Base-by-base conservation (phyloP, 2,329 filamentous ascomycete genomes). In the Penicillium brevicompactum region DNA sequence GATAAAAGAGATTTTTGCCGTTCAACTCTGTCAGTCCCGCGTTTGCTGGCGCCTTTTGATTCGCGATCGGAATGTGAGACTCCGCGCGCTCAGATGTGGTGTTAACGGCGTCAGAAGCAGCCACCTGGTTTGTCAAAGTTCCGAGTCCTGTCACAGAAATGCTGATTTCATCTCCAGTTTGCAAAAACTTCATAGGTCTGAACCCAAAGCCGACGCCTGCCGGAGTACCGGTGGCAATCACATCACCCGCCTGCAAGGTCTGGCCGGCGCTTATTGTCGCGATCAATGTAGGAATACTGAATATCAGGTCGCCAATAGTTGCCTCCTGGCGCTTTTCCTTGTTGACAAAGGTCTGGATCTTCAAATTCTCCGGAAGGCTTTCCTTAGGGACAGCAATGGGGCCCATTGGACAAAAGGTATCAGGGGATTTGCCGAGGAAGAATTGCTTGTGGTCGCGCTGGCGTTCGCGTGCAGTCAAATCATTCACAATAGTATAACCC, bases 361-460 rank as follows among this genome's bases (percentile, higher is more conserved):
- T 65, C 2, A 83, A 69, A 47, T 71, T 70, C 37, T 74, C 59
- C 1, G 79, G 74, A 1, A 84, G 69, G n/a, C 74, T 61, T 31
- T 71, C 66, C 43, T 76, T 76, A 8, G 79, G 78, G 2, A 84
- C 77, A 7, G 82, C 81, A 22, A 83, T 73, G 0, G 81, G 81
- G 1, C 82, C 82, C 74, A 84, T 84, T 0, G 82, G 82, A 57
- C 81, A 84, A 58, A 80, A 84, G 0, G 80, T 83, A 63, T 85
- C 81, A 0, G 77, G 69, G 0, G 78, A 82, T 64, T 85, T 85
- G 8, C 83, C 82, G 46, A 86, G 78, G 52, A 80, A 85, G 64
- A 84, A 85, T 57, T 86, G 83, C 64, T 85, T 84, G 55, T 85
- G 83, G 46, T 85, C 82, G 24, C 80, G 67, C 64, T 85, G 83